Base-by-base conservation (phyloP, 2,329 filamentous ascomycete species). In the Geosmithia morbida region DNA sequence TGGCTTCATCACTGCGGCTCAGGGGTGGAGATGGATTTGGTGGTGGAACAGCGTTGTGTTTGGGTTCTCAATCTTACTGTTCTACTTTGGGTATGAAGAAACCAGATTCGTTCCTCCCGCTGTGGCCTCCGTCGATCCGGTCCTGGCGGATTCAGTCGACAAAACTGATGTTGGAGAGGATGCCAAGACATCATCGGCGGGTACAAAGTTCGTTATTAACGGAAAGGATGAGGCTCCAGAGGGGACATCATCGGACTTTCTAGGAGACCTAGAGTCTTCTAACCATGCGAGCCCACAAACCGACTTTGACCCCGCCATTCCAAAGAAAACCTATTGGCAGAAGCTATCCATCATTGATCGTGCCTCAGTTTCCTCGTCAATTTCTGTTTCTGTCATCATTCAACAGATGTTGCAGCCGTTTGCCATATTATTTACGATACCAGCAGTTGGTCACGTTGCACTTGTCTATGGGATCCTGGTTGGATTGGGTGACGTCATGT, bases 1-100 rank as follows among this genome's bases (percentile, higher is more conserved):
- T 7, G 66, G 67, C 17, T 69, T 63, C 51, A 56, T 59, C 18
- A 49, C 56, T 8, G 42, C 46, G 5, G 45, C 43, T 13, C 54
- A 53, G 46, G 70, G 68, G 1, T 76, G 72, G 71, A 59, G 70
- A 13, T 74, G 68, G 68, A 60, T 66, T 1, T 74, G 63, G 62
- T 72, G 68, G 68, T 72, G 61, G 61, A 63, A 56, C 43, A 58
- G 58, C 17, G 67, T 70, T 45, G 56, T 70, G 30, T 57, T 70
- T 20, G 61, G 61, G 2, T 48, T 57, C 8, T 57, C 59, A 6
- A 48, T 71, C 0, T 3, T 71, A 3, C 49, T 64, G 11, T 62
- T 72, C 41, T 30, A 64, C 1, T 70, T 74, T 46, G 50, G 60
- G 7, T 74, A 66, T 47, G 51, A 52, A 41, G 71, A 68, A 49